These are phyloP conservation scores for Torulaspora gathmanii DNA, from an alignment of 805 yeast species.

Conservation along the genomic window DNA sequence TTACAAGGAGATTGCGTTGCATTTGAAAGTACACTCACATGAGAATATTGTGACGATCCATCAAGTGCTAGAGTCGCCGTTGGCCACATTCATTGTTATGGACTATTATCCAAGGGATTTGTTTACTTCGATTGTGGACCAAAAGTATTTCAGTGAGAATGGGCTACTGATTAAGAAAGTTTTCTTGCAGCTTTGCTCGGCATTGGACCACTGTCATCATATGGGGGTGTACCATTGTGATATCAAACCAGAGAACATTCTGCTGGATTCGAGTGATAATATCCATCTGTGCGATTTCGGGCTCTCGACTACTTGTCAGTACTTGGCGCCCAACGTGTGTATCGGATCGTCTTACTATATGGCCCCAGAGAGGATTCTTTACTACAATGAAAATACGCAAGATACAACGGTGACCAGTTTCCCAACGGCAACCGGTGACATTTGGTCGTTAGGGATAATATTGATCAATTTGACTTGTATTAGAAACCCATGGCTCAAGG, in stretches of 20 bases:
- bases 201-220: slow-evolving; percentile 75
- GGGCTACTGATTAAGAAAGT: slow-evolving; percentile 50
- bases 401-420: slow-evolving; percentile 27
- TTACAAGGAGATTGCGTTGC: slow-evolving; percentile 67
- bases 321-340: slow-evolving; percentile 64
- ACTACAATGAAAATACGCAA: slow-evolving; percentile 19
- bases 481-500: slow-evolving; percentile 88
- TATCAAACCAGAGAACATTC: slow-evolving; percentile 89
- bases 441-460: slow-evolving; percentile 83
- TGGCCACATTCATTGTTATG: slow-evolving; percentile 66
- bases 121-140: slow-evolving; percentile 78
- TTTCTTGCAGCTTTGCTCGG: slow-evolving; percentile 75
- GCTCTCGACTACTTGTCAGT: slow-evolving; percentile 59
- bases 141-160: slow-evolving; percentile 53
- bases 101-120: slow-evolving; percentile 86
- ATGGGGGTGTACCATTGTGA: slow-evolving; percentile 88
- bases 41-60: slow-evolving; percentile 74
- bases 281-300: slow-evolving; percentile 81
- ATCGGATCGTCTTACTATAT: slow-evolving; percentile 86
- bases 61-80: slow-evolving; percentile 59
- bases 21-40: slow-evolving; percentile 69
- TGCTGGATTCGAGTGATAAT: slow-evolving; percentile 58
- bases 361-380: slow-evolving; percentile 75
- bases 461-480: slow-evolving; percentile 75
- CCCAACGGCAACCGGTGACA: slow-evolving; percentile 75